Evolutionary conservation across 2,329 filamentous ascomycete species (phyloP).

Genomic region (Monosporascus sp.): DNA sequence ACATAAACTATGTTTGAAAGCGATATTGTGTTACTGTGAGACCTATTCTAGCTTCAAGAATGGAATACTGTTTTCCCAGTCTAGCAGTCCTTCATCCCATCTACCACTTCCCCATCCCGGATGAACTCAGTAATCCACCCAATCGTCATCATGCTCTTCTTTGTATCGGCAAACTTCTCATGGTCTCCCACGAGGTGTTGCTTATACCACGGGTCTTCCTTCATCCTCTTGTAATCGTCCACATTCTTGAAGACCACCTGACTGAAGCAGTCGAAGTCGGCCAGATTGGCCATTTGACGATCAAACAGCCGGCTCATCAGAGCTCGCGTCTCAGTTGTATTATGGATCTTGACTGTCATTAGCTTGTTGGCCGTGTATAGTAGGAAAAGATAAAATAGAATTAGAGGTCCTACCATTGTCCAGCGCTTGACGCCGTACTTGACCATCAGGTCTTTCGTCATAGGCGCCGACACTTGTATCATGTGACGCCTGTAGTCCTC

Average conservation of each 20-base stretch:
- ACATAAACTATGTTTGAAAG: too few relatives aligned
- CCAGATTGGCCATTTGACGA: slow-evolving; percentile 41
- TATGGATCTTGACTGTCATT: slow-evolving; percentile 34
- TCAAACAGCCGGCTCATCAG: slow-evolving; percentile 39
- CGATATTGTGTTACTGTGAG: too few relatives aligned
- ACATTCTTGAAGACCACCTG: slow-evolving; percentile 41
- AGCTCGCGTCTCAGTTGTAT: slow-evolving; percentile 26
- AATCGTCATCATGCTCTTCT: slow-evolving; percentile 41
- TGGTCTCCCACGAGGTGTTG: slow-evolving; percentile 39
- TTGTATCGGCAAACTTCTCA: slow-evolving; percentile 45
- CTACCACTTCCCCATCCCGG: slow-evolving; percentile 29
- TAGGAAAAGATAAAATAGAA: too few relatives aligned
- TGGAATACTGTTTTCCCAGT: too few relatives aligned
- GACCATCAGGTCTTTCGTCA: slow-evolving; percentile 43
- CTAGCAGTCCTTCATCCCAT: neutral
- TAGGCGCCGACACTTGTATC: slow-evolving; percentile 38
- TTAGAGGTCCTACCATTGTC: slow-evolving; percentile 31
- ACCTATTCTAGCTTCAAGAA: too few relatives aligned
- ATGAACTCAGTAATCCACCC: slow-evolving; percentile 40
- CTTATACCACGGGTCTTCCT: slow-evolving; percentile 44
- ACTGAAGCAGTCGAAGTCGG: slow-evolving; percentile 45
- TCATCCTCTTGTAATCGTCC: slow-evolving; percentile 42
- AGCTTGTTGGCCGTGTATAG: neutral
- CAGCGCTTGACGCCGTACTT: slow-evolving; percentile 43
- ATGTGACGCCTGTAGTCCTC: slow-evolving; percentile 43